Conservation (phyloP, 1,284 basidiomycete species). For the Boletellus sp. region DNA sequence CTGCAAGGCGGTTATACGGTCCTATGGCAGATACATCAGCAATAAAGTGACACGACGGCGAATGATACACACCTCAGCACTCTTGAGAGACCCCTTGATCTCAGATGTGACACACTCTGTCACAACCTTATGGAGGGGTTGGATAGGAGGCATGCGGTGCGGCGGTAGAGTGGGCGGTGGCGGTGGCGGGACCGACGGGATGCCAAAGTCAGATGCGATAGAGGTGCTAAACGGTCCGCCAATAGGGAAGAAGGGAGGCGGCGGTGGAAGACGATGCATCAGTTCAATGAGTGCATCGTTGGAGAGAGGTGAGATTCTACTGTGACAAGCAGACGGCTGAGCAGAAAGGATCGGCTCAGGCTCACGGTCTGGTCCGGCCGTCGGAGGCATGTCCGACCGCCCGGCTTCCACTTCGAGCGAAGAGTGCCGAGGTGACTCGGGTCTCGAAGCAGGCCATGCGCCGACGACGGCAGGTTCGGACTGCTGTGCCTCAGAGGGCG, state of each 20-base stretch:
- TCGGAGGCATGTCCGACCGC: constrained; percentile 9
- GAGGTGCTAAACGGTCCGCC: constrained; percentile 23
- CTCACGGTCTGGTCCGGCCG: not conserved
- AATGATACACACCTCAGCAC: constrained; percentile 16
- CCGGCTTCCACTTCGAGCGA: constrained; percentile 13
- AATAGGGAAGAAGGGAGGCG: constrained; percentile 17
- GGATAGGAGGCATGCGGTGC: constrained; percentile 13
- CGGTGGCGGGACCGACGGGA: constrained; percentile 16
- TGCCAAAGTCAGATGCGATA: constrained; percentile 21
- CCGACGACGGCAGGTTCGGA: constrained; percentile 32
- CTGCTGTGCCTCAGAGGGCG: constrained; percentile 15
- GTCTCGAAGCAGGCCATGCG: constrained; percentile 33
- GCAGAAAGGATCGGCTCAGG: not conserved
- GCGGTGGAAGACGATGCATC: constrained; percentile 22
- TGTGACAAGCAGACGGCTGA: constrained; percentile 1
- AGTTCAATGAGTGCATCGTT: constrained; percentile 13
- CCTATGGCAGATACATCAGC: constrained; percentile 17
- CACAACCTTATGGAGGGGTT: constrained; percentile 15
- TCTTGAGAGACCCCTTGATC: constrained; percentile 22
- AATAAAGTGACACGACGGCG: not conserved
- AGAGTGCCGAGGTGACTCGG: constrained; percentile 23
- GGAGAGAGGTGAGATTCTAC: constrained; percentile 5
- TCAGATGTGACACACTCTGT: constrained; percentile 22
- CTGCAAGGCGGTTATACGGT: constrained; percentile 24
- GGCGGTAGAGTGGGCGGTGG: constrained; percentile 1